These are phyloP conservation scores for Lactarius hatsudake DNA, from an alignment of 768 basidiomycete genomes.

Conservation along the genomic window DNA sequence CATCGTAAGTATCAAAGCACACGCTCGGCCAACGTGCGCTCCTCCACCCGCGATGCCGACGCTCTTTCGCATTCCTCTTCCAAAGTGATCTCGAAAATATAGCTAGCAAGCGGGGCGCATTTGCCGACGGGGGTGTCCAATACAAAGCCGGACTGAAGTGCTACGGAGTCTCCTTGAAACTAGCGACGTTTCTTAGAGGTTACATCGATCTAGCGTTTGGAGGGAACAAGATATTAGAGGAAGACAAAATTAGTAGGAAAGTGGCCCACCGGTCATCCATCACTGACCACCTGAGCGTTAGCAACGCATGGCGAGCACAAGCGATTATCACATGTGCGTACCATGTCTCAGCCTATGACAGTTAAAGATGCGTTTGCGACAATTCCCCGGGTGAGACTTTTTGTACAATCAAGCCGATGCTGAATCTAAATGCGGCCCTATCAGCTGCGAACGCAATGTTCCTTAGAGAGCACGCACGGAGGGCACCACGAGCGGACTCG, in stretches of 20 bases:
- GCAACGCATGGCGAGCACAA: background rate
- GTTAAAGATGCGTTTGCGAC: background rate
- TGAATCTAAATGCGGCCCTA: background rate
- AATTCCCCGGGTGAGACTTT: background rate
- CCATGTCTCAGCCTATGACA: background rate
- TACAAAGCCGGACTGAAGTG: background rate
- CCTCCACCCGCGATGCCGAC: background rate
- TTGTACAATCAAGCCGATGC: background rate
- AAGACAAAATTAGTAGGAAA: background rate
- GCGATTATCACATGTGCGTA: too few relatives aligned
- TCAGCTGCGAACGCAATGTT: background rate
- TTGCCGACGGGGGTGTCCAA: background rate
- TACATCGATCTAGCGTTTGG: background rate
- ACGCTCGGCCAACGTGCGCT: constrained; percentile 13
- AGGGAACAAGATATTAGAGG: background rate
- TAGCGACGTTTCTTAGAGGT: background rate
- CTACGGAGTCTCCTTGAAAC: background rate
- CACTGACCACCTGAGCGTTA: background rate
- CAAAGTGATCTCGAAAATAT: background rate
- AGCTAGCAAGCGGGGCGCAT: background rate
- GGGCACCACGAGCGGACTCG: background rate
- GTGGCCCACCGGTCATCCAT: background rate
- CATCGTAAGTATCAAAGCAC: background rate
- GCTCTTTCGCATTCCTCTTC: background rate
- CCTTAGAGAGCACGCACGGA: background rate